Evolutionary conservation across 805 yeast species (phyloP).

Genomic region (Cyberlindnera mrakii): DNA sequence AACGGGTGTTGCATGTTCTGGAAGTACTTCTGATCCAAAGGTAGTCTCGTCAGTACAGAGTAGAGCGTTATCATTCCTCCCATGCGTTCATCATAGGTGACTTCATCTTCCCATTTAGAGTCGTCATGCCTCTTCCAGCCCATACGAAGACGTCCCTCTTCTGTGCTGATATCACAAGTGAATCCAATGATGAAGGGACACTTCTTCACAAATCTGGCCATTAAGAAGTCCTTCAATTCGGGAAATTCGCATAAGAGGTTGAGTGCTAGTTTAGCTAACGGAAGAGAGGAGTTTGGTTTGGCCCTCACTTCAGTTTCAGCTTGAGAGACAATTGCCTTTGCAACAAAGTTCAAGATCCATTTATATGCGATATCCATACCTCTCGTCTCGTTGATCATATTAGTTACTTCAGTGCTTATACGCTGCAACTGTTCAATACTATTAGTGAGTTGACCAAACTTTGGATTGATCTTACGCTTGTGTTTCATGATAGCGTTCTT

Average conservation of each 20-base stretch:
- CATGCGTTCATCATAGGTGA: conserved; percentile 76
- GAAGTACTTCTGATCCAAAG: conserved; percentile 26
- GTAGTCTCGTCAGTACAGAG: conserved; percentile 61
- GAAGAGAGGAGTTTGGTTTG: conserved; percentile 68
- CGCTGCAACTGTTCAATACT: conserved; percentile 51
- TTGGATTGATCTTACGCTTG: conserved; percentile 77
- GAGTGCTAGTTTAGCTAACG: conserved; percentile 64
- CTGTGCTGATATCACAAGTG: conserved; percentile 69
- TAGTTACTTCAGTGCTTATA: conserved; percentile 45
- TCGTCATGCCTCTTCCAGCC: conserved; percentile 66
- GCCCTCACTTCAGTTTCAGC: conserved; percentile 90
- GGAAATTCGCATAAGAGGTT: conserved; percentile 45
- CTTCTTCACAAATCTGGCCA: conserved; percentile 84
- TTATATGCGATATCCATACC: conserved; percentile 46
- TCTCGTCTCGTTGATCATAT: conserved; percentile 43
- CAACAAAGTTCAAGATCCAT: conserved; percentile 76
- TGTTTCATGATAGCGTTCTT: conserved; percentile 52
- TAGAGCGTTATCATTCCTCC: conserved; percentile 82
- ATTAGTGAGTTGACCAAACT: conserved; percentile 86
- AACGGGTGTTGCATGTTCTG: conserved; percentile 40
- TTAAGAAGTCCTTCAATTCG: conserved; percentile 32
- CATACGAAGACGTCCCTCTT: conserved; percentile 76
- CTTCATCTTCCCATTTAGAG: conserved; percentile 45
- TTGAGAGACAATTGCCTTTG: conserved; percentile 83
- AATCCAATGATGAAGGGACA: conserved; percentile 88